These are phyloP conservation scores for Ilyonectria sp. DNA, from an alignment of 2,329 filamentous ascomycete genomes.

Conservation along the genomic window DNA sequence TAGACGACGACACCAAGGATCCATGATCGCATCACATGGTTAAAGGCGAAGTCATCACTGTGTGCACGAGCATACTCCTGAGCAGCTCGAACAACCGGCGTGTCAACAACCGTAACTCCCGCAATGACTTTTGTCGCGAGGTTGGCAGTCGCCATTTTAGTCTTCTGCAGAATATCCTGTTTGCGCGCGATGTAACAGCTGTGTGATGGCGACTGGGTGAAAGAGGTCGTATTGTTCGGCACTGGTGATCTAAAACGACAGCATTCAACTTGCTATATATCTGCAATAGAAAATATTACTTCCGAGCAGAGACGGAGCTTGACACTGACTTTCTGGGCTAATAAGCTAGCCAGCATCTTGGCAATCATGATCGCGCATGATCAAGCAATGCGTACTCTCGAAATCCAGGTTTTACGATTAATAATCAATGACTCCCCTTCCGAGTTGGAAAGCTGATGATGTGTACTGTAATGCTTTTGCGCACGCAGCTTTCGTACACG, in stretches of 20 bases:
- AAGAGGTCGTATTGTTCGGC: not conserved
- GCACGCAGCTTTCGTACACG: not conserved
- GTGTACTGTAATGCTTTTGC: not conserved
- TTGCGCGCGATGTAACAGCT: not conserved
- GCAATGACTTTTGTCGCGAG: conserved; percentile 1
- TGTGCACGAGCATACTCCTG: conserved; percentile 4
- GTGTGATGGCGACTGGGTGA: not conserved
- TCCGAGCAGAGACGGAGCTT: not conserved
- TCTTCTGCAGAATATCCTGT: not conserved
- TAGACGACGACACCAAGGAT: conserved; percentile 9
- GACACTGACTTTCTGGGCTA: not conserved
- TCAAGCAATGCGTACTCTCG: not conserved
- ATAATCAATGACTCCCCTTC: not conserved
- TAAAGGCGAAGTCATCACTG: not conserved
- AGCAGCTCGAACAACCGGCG: conserved; percentile 7
- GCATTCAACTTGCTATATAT: not conserved
- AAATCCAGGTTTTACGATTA: not conserved
- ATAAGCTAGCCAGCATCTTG: not conserved
- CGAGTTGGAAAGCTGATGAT: not conserved
- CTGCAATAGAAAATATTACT: not conserved
- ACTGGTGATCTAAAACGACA: not conserved
- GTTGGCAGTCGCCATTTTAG: not conserved
- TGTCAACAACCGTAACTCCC: conserved; percentile 2
- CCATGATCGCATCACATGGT: conserved; percentile 13
- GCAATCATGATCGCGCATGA: not conserved